phyloP scores from a whole-genome alignment of 140 eudicot genomes.

The Ambrosia hybrid region DNA sequence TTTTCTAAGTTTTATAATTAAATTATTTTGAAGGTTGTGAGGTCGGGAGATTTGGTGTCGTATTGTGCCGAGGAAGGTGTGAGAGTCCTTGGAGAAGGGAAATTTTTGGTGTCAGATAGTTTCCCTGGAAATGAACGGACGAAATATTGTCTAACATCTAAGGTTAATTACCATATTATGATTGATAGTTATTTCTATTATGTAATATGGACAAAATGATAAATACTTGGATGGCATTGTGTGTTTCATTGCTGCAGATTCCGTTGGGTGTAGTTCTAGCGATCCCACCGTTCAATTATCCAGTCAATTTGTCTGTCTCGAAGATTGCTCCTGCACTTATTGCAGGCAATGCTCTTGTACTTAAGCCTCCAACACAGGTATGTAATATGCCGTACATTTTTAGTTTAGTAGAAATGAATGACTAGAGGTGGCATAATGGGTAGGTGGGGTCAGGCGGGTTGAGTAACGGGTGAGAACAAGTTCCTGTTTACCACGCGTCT shows the following conservation, averaged over 20 bases:
- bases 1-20: background rate
- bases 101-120: constrained; percentile 66
- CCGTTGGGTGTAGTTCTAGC: constrained; percentile 58
- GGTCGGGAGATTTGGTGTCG: constrained; percentile 62
- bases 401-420: constrained; percentile 8
- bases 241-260: constrained; percentile 34
- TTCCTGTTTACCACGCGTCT: background rate
- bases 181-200: background rate
- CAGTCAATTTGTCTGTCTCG: constrained; percentile 58
- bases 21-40: constrained; percentile 43
- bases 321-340: constrained; percentile 63
- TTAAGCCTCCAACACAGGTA: constrained; percentile 67
- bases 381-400: background rate
- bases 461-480: background rate
- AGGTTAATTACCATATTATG: constrained; percentile 30
- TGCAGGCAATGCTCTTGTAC: constrained; percentile 56
- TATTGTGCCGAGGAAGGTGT: constrained; percentile 67
- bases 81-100: constrained; percentile 63
- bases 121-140: constrained; percentile 63
- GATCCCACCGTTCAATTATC: constrained; percentile 64
- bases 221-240: constrained; percentile 1
- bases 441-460: background rate
- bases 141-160: constrained; percentile 53
- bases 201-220: background rate
- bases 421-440: constrained; percentile 6